A percentile compares a stretch with the other conserved stretches of the same genome.
phyloP scores from a whole-genome alignment of 2,329 filamentous ascomycete genomes.

The Uncinocarpus reesii region DNA sequence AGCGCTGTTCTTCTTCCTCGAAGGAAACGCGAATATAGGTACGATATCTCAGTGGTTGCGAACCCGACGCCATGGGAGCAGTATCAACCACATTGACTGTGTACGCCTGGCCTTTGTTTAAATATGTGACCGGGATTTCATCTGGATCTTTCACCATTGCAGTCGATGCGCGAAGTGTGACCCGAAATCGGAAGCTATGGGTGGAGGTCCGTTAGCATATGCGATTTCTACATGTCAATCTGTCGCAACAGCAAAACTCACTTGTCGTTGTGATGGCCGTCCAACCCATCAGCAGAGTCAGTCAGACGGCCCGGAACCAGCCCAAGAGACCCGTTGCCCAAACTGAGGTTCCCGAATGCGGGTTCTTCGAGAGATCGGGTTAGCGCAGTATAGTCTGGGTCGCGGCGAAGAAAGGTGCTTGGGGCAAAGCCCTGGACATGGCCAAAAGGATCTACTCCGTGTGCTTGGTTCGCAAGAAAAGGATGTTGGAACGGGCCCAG shows the following conservation, averaged over 20 bases:
- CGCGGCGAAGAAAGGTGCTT: slow-evolving; percentile 68
- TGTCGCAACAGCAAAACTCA: slow-evolving; percentile 24
- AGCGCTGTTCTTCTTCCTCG: slow-evolving; percentile 86
- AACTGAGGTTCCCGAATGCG: slow-evolving; percentile 45
- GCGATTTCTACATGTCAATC: background rate
- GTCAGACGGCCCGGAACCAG: slow-evolving; percentile 9
- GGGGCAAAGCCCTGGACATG: slow-evolving; percentile 51
- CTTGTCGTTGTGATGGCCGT: slow-evolving; percentile 43
- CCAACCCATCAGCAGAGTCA: slow-evolving; percentile 18
- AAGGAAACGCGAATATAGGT: slow-evolving; percentile 94
- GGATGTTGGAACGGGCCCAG: slow-evolving; percentile 57
- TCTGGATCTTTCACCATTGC: slow-evolving; percentile 73
- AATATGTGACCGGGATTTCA: slow-evolving; percentile 92
- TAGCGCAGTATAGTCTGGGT: slow-evolving; percentile 70
- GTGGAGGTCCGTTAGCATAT: background rate
- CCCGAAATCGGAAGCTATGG: slow-evolving; percentile 56
- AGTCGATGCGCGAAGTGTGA: slow-evolving; percentile 83
- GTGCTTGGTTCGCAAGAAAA: slow-evolving; percentile 43
- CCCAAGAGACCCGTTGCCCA: slow-evolving; percentile 14
- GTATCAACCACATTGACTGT: slow-evolving; percentile 76
- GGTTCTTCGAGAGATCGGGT: slow-evolving; percentile 57
- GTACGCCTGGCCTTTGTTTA: slow-evolving; percentile 96
- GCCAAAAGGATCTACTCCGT: slow-evolving; percentile 60
- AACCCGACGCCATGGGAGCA: slow-evolving; percentile 48
- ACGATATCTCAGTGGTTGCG: slow-evolving; percentile 61